These are phyloP conservation scores for Euphrasia confusa DNA, from an alignment of 257 asterid genomes.

Conservation along the genomic window DNA sequence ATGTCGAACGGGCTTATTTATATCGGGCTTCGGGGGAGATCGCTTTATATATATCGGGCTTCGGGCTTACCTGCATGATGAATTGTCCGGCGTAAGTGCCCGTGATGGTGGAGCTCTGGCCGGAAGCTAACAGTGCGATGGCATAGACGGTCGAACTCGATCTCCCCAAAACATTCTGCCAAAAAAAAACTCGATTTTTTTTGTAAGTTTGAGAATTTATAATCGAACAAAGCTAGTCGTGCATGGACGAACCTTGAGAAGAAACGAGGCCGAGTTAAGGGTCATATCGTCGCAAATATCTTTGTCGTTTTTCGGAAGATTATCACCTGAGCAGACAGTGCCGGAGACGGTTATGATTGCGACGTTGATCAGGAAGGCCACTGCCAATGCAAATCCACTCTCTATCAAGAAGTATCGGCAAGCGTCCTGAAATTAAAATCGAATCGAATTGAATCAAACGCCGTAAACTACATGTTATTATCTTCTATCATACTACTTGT, in stretches of 20 bases:
- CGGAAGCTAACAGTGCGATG: conserved; percentile 85
- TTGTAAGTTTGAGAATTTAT: not conserved
- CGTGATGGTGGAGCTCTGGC: conserved; percentile 89
- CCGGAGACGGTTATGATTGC: conserved; percentile 75
- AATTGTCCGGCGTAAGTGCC: conserved; percentile 97
- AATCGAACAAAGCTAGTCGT: not conserved
- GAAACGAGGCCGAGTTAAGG: conserved; percentile 82
- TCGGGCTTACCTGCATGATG: conserved; percentile 70
- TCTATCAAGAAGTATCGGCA: conserved; percentile 74
- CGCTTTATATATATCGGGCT: not conserved
- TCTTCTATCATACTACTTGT: no score
- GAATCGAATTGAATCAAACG: not conserved
- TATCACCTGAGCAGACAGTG: conserved; percentile 52
- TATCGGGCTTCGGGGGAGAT: not conserved
- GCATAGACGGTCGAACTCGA: conserved; percentile 79
- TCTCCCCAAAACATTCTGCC: conserved; percentile 77
- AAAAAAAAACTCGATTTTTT: not conserved
- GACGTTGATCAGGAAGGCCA: conserved; percentile 73
- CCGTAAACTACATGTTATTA: no score
- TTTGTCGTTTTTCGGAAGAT: conserved; percentile 29
- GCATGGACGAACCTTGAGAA: conserved; percentile 53
- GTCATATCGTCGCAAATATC: conserved; percentile 62
- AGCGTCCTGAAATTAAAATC: conserved; percentile 67
- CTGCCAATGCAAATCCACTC: conserved; percentile 73
- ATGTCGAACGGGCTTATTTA: conserved; percentile 6